These are phyloP conservation scores for Gaeumannomyces sp. DNA, from an alignment of 2,329 filamentous ascomycete species.

Conservation along the genomic window DNA sequence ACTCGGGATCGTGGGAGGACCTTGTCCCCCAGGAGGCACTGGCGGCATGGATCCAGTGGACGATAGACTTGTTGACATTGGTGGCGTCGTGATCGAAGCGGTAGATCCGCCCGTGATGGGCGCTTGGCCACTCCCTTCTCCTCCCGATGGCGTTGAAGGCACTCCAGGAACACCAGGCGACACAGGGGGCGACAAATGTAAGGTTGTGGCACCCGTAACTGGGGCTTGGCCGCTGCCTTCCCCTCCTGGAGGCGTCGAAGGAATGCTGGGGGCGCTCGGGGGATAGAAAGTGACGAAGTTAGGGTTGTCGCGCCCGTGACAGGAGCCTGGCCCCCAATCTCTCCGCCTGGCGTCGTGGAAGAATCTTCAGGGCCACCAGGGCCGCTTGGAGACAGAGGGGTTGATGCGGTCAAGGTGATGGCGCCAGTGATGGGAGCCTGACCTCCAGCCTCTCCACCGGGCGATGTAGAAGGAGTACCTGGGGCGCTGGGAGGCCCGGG, in stretches of 20 bases:
- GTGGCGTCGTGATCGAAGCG: not conserved
- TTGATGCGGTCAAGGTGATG: not conserved
- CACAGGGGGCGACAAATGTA: not conserved
- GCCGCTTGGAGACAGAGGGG: not conserved
- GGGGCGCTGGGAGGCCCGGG: not conserved
- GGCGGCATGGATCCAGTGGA: conserved; percentile 8
- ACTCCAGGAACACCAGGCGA: not conserved
- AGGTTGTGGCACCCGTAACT: not conserved
- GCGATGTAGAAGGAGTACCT: not conserved
- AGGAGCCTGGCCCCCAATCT: not conserved
- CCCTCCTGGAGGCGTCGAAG: not conserved
- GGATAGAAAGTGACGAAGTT: not conserved
- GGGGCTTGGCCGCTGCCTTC: not conserved
- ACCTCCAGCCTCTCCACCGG: not conserved
- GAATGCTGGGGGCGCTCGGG: too few species aligned
- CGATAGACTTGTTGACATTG: not conserved
- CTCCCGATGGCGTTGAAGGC: not conserved
- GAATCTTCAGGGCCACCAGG: not conserved
- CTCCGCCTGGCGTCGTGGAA: not conserved
- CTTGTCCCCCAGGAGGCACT: not conserved
- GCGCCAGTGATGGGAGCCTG: not conserved
- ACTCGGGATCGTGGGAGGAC: not conserved
- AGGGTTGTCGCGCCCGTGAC: not conserved
- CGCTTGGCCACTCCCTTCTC: not conserved
- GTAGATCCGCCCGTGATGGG: not conserved